These are phyloP conservation scores for Bombardia bombarda DNA, from an alignment of 495 filamentous ascomycete genomes.

Conservation along the genomic window DNA sequence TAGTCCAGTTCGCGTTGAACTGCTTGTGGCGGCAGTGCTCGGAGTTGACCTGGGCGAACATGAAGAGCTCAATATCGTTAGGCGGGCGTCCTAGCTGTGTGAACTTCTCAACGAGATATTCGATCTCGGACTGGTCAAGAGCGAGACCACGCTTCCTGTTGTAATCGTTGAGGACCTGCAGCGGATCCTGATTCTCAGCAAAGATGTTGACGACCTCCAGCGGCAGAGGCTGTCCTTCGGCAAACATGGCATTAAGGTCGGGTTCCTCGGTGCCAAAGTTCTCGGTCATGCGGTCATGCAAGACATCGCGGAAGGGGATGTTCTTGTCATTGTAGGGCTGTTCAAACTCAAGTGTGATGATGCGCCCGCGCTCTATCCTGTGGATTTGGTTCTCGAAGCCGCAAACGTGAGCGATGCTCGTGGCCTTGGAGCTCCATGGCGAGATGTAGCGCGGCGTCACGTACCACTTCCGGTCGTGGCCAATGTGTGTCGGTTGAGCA, in stretches of 20 bases:
- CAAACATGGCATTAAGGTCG: constrained; percentile 67
- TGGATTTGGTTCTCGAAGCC: constrained; percentile 63
- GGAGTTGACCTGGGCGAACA: constrained; percentile 96
- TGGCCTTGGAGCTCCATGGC: constrained; percentile 95
- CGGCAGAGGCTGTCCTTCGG: constrained; percentile 59
- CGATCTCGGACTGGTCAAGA: constrained; percentile 79
- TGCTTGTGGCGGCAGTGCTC: constrained; percentile 72
- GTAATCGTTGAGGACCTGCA: constrained; percentile 67
- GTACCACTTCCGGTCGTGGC: constrained; percentile 41
- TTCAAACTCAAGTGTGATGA: constrained; percentile 56
- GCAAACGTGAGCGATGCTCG: constrained; percentile 88
- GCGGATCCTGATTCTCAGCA: constrained; percentile 49
- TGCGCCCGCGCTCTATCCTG: constrained; percentile 81
- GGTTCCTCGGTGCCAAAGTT: constrained; percentile 57
- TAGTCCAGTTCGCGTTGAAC: constrained; percentile 97
- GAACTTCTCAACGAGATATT: constrained; percentile 86
- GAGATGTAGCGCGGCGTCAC: constrained; percentile 84
- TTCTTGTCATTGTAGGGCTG: constrained; percentile 37
- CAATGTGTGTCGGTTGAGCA: constrained; percentile 20
- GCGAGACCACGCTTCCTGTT: constrained; percentile 78
- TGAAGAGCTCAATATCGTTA: constrained; percentile 91
- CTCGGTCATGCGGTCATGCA: constrained; percentile 95
- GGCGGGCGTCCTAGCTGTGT: constrained; percentile 65
- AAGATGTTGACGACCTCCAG: constrained; percentile 67
- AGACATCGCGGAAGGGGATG: constrained; percentile 55